Percentiles rank a stretch among this genome's conserved stretches.
These are phyloP conservation scores for Trichothecium roseum DNA, from an alignment of 2,329 filamentous ascomycete species.

Conservation along the genomic window DNA sequence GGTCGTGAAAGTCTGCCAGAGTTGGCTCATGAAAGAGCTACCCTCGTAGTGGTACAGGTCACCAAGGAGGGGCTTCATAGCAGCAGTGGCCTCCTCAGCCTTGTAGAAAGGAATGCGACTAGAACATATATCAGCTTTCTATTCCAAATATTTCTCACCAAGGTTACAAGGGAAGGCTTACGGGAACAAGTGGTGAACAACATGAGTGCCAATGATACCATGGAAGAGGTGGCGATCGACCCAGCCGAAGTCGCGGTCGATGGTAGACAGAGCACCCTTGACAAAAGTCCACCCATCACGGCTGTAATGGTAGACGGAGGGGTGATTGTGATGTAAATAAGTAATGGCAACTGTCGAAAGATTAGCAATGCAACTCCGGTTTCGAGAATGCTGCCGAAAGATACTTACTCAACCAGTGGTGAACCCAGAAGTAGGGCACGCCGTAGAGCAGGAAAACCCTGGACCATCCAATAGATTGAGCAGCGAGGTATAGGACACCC, in stretches of 20 bases:
- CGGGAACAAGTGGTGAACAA: constrained; percentile 48
- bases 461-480: too few species aligned
- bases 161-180: constrained; percentile 9
- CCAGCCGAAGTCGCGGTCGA: constrained; percentile 54
- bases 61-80: constrained; percentile 86
- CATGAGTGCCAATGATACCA: constrained; percentile 49
- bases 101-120: constrained; percentile 30
- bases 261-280: constrained; percentile 48
- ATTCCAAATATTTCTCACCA: neutral
- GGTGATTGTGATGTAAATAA: constrained; percentile 63
- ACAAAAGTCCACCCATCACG: constrained; percentile 42
- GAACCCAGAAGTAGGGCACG: constrained; percentile 58
- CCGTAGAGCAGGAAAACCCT: constrained; percentile 41
- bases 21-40: constrained; percentile 7
- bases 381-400: neutral
- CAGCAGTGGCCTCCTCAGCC: constrained; percentile 40
- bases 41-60: constrained; percentile 60
- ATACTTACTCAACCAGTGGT: constrained; percentile 55
- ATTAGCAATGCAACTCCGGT: constrained; percentile 9
- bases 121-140: constrained; percentile 1
- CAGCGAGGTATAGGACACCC: constrained; percentile 34
- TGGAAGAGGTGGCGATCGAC: constrained; percentile 53
- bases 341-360: constrained; percentile 52
- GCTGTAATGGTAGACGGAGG: constrained; percentile 22
- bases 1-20: constrained; percentile 6